A percentile compares a stretch with the other conserved stretches of the same genome.
Conservation (phyloP, 83 land plant genomes). For the Thuja plicata region DNA sequence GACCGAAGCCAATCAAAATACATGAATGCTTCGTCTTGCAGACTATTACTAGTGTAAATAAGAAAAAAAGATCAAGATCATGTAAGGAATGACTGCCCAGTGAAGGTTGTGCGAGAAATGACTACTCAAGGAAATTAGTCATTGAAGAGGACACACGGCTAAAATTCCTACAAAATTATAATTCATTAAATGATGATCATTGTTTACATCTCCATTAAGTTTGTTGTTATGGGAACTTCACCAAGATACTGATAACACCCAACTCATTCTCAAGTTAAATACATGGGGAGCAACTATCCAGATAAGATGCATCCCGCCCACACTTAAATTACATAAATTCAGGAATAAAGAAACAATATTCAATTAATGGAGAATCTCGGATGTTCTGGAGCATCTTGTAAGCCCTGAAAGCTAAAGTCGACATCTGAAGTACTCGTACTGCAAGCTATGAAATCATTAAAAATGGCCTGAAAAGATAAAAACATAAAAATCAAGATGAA, state of each 20-base stretch:
- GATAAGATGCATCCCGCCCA: not conserved
- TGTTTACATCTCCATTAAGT: not conserved
- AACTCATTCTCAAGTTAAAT: constrained; percentile 1
- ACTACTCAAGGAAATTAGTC: not conserved
- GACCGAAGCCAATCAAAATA: not conserved
- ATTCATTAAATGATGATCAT: not conserved
- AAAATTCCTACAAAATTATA: not conserved
- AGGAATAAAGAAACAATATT: not conserved
- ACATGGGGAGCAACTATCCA: not conserved
- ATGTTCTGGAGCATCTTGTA: not conserved
- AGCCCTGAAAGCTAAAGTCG: constrained; percentile 5
- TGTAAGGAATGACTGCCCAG: not conserved
- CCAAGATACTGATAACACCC: not conserved
- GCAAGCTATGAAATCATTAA: not conserved
- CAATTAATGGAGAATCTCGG: not conserved
- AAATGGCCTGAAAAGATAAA: not conserved
- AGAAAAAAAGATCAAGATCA: not conserved
- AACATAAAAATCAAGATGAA: not conserved
- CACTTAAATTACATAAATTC: not conserved
- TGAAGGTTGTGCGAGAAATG: not conserved
- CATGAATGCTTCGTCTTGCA: not conserved
- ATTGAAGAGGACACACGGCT: not conserved
- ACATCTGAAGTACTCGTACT: not conserved
- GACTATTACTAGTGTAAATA: not conserved
- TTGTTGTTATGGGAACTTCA: not conserved